Percentiles rank a stretch among this genome's conserved stretches.
Evolutionary conservation across 495 filamentous ascomycete species (phyloP).

Genomic region (Paragyromitra xinjiangensis): DNA sequence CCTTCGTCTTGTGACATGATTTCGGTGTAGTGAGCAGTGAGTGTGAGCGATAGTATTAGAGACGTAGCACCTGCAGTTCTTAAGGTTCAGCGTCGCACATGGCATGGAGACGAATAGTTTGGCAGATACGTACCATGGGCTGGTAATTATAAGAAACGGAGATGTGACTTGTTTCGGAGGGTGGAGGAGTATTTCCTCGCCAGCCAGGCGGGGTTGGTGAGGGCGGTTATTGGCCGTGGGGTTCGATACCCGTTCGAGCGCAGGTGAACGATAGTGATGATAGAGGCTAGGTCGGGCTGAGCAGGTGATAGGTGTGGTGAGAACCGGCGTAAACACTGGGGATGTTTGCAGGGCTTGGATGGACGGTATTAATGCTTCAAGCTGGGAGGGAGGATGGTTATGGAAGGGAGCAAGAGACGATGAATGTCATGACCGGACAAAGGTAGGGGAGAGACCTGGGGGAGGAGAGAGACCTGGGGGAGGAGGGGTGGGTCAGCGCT

Average conservation of each 20-base stretch:
- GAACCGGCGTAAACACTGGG: background rate
- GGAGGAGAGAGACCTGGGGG: background rate
- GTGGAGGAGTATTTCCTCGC: background rate
- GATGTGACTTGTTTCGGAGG: background rate
- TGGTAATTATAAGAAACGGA: conserved; percentile 24
- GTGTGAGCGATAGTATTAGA: background rate
- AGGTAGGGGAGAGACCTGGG: background rate
- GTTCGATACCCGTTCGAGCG: background rate
- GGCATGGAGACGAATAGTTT: background rate
- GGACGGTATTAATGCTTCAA: background rate
- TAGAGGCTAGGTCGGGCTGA: conserved; percentile 1
- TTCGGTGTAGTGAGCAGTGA: background rate
- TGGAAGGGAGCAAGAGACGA: background rate
- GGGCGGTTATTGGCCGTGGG: background rate
- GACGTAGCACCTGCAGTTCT: conserved; percentile 21
- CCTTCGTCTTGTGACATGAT: conserved; percentile 43
- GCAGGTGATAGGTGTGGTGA: background rate
- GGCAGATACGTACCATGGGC: conserved; percentile 28
- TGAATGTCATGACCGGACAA: background rate
- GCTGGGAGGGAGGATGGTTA: conserved; percentile 2
- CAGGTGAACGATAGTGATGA: background rate
- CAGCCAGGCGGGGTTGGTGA: background rate
- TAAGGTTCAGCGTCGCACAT: conserved; percentile 25
- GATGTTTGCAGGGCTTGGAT: background rate
- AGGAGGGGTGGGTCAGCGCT: background rate